Evolutionary conservation across 495 filamentous ascomycete species (phyloP), one percentile per base, ranked within the genome.

Genomic region (Parmelia sp.): DNA sequence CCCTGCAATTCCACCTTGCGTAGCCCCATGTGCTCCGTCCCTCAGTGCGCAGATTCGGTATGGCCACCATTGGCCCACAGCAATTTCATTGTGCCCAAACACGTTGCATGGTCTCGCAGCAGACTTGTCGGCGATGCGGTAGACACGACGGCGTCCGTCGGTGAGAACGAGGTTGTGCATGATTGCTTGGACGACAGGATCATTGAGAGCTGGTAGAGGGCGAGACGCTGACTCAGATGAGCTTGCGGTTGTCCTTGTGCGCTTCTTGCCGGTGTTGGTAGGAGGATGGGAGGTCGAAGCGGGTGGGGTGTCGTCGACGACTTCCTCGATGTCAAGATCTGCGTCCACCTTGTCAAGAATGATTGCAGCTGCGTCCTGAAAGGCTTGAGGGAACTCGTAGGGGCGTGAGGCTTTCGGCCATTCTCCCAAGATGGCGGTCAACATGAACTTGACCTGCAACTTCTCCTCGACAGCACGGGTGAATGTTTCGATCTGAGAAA

Each of bases 41-140:
- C 74, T 74, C 14, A 80, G 69, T 0, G 83, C 80, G 6, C 73
- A 75, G 7, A 74, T 69, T n/a, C 80, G 78, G 9, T 73, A 68
- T 0, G 82, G 79, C 70, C 74, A 85, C 82, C 83, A 85, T 42
- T 71, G 68, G 17, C 83, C 82, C 0, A 81, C 68, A 0, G 7
- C 17, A 14, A 82, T 66, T 7, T 70, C 68, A 60, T 84, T 84
- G 45, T 78, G 68, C 0, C 83, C 83, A 58, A 76, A 77, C 0
- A 9, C 75, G 5, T 65, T 62, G 15, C 27, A 51, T n/a, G 63
- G 17, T 5, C 7, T 11, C 23, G 45, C 23, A 1, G 36, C 14
- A 25, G 49, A 53, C 12, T 60, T 37, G 17, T 59, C 35, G 9
- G 23, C 21, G 57, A 67, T 33, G 19, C 14, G 31, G 33, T 44